These are phyloP conservation scores for Xylaria digitata DNA, from an alignment of 2,329 filamentous ascomycete genomes.

Conservation along the genomic window DNA sequence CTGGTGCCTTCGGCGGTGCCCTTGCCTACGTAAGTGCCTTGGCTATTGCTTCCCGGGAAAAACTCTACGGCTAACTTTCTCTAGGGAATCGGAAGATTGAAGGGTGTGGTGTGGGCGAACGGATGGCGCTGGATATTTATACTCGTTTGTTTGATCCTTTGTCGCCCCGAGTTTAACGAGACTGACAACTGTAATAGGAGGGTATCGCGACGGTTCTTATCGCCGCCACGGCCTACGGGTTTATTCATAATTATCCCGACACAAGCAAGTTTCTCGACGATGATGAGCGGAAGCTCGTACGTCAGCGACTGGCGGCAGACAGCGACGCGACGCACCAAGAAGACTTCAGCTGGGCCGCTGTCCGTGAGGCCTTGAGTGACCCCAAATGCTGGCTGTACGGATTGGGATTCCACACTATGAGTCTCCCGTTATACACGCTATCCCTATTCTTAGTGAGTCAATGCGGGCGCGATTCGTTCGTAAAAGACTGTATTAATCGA, in stretches of 20 bases:
- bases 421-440: slow-evolving; percentile 68
- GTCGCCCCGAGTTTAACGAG: slow-evolving; percentile 38
- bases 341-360: slow-evolving; percentile 74
- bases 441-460: slow-evolving; percentile 63
- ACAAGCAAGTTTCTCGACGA: slow-evolving; percentile 68
- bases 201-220: slow-evolving; percentile 67
- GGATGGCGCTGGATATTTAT: slow-evolving; percentile 72
- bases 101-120: slow-evolving; percentile 61
- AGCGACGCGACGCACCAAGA: slow-evolving; percentile 77
- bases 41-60: neutral
- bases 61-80: slow-evolving; percentile 3
- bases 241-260: slow-evolving; percentile 74
- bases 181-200: slow-evolving; percentile 60
- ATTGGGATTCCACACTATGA: slow-evolving; percentile 77
- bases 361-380: slow-evolving; percentile 71
- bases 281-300: slow-evolving; percentile 67
- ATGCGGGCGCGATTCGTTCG: neutral
- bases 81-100: slow-evolving; percentile 66
- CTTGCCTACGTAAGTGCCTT: slow-evolving; percentile 60
- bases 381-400: slow-evolving; percentile 80
- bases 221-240: slow-evolving; percentile 63
- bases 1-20: slow-evolving; percentile 68
- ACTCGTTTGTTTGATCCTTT: slow-evolving; percentile 54
- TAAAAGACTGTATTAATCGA: slow-evolving; percentile 8
- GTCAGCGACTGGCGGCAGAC: slow-evolving; percentile 72